phyloP scores from a whole-genome alignment of 176 grass and related monocot species.

The Tuctoria greenei region DNA sequence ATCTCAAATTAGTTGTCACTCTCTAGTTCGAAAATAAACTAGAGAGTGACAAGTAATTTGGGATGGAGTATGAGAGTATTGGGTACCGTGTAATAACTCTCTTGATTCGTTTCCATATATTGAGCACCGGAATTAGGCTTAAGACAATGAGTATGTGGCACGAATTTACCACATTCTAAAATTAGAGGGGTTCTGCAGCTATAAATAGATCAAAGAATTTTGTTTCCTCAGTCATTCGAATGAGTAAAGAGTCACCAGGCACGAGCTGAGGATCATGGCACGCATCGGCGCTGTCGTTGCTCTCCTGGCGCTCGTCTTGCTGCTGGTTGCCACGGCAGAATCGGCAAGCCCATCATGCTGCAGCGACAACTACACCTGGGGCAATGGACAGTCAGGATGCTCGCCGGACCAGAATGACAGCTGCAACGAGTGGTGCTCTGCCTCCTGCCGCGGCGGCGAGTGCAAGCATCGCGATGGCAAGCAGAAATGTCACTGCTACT shows the following conservation, averaged over 20 bases:
- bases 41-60: too few species aligned
- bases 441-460: neutral
- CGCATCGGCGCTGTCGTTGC: neutral
- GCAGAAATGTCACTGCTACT: neutral
- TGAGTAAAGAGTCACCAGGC: neutral
- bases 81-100: too few species aligned
- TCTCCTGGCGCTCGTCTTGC: neutral
- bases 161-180: too few species aligned
- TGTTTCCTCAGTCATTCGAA: neutral
- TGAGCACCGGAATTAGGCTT: too few species aligned
- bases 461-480: neutral
- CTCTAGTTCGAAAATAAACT: too few species aligned
- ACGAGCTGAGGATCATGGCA: neutral
- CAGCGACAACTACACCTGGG: neutral
- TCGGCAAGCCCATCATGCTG: neutral
- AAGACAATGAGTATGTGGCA: too few species aligned
- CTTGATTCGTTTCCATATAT: too few species aligned
- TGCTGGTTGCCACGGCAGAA: neutral
- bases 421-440: neutral
- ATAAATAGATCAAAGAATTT: neutral
- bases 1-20: too few species aligned
- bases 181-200: neutral
- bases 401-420: neutral
- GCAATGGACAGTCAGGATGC: neutral
- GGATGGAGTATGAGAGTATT: too few species aligned